These are phyloP conservation scores for Leishmania aethiopica DNA, from an alignment of 208 protist genomes.

Conservation along the genomic window DNA sequence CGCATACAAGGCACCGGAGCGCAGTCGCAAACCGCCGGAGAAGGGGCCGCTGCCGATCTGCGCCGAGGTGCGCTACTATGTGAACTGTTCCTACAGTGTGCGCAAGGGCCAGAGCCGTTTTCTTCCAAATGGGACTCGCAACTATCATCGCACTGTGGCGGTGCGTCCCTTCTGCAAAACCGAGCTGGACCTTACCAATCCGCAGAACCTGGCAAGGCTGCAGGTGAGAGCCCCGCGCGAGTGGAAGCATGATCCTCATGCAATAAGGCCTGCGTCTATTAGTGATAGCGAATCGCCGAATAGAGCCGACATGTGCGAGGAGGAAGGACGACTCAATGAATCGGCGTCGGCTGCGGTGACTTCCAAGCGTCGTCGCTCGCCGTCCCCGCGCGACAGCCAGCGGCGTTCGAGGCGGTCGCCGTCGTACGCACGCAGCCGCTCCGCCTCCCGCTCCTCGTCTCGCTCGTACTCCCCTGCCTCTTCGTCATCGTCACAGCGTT, in stretches of 20 bases:
- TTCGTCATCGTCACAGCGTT: constrained; percentile 10
- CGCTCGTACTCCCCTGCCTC: constrained; percentile 7
- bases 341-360: background rate
- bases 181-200: constrained; percentile 16
- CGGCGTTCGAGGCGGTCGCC: background rate
- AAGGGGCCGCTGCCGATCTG: constrained; percentile 17
- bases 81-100: constrained; percentile 29
- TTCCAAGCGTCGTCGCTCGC: background rate
- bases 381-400: background rate
- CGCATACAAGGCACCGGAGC: constrained; percentile 6
- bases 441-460: constrained; percentile 1
- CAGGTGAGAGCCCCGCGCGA: constrained; percentile 25
- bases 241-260: constrained; percentile 24
- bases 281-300: background rate
- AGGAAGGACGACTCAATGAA: background rate
- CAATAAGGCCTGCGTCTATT: constrained; percentile 15
- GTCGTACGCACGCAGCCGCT: constrained; percentile 1
- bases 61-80: constrained; percentile 44
- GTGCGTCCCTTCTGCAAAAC: constrained; percentile 12
- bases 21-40: background rate
- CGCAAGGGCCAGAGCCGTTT: constrained; percentile 19
- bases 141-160: constrained; percentile 32
- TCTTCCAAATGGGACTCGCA: constrained; percentile 23
- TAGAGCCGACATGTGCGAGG: background rate
- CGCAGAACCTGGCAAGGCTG: background rate